Evolutionary conservation across 371 early-diverging fungal genomes (phyloP), one percentile per base, ranked within the genome.

Genomic region (Lichtheimia ramosa): DNA sequence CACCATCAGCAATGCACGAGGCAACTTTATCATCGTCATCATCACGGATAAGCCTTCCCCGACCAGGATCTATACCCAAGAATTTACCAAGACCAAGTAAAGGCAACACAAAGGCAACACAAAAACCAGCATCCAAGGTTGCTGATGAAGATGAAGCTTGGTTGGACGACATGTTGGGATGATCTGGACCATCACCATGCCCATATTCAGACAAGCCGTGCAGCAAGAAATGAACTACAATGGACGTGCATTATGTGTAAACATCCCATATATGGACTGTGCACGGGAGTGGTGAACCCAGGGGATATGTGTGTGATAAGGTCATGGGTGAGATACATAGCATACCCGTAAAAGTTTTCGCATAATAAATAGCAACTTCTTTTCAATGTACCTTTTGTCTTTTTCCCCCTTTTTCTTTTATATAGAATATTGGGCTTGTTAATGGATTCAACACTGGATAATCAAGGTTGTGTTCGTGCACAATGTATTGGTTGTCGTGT

Each of bases 151-250:
- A 76, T 51, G 75, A 80, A 51, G 77, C 73, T 14, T 80, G 73
- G 71, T 43, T 80, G 23, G 81, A 80, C 59, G 81, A 77, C 24
- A 54, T 80, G 5, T 54, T 80, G 23, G 72, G 66, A 43, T 53
- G 53, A 53, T 55, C 56, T 64, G 59, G 51, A 27, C 12, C 28
- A 56, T 46, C 54, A n/a, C 52, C 34, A 24, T 41, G 43, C 40
- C 18, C 5, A 24, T 25, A 48, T 15, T 40, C 15, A 27, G 51
- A 1, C 15, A 20, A 24, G 12, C 21, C 51, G 23, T 13, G 15
- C 14, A 59, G 48, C 13, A 14, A 59, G 4, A 12, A 4, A 18
- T 16, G 16, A 8, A 27, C 34, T 8, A 34, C 34, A 34, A 34
- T 10, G 34, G 34, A 34, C 34, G 34, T 34, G 34, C 34, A 34